A percentile compares a stretch with the other conserved stretches of the same genome.
Conservation (phyloP, 805 yeast species). For the Zygoascus biomembranicola region DNA sequence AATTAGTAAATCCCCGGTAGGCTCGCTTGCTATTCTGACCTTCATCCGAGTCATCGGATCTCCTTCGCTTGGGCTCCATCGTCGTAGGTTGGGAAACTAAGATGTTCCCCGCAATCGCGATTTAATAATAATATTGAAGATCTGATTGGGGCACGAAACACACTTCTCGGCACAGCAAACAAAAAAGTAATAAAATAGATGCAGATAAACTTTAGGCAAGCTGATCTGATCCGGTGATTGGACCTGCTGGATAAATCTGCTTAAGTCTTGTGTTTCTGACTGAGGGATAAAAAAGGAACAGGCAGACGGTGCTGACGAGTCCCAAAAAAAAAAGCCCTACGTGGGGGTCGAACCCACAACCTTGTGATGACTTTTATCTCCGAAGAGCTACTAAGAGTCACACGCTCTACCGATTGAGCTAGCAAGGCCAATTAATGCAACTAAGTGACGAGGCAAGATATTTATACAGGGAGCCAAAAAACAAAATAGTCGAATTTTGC, state of each 20-base stretch:
- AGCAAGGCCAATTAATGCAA: conserved; percentile 7
- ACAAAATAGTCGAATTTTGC: too few species aligned
- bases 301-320: too few species aligned
- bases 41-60: not conserved
- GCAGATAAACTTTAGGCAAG: not conserved
- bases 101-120: not conserved
- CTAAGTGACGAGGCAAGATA: too few species aligned
- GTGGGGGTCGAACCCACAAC: conserved; percentile 13
- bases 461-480: too few species aligned
- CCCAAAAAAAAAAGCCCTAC: conserved; percentile 4
- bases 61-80: not conserved
- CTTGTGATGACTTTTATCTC: conserved; percentile 10
- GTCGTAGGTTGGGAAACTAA: not conserved
- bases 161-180: not conserved
- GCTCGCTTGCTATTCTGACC: not conserved
- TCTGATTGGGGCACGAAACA: not conserved
- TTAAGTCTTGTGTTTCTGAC: too few species aligned
- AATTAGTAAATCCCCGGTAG: not conserved
- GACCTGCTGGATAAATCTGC: too few species aligned
- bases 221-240: not conserved
- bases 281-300: too few species aligned
- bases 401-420: conserved; percentile 15
- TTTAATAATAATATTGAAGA: not conserved
- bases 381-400: conserved; percentile 7
- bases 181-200: not conserved